Evolutionary conservation across 371 early-diverging fungal genomes (phyloP).

Genomic region (Capillidium rhysosporum): DNA sequence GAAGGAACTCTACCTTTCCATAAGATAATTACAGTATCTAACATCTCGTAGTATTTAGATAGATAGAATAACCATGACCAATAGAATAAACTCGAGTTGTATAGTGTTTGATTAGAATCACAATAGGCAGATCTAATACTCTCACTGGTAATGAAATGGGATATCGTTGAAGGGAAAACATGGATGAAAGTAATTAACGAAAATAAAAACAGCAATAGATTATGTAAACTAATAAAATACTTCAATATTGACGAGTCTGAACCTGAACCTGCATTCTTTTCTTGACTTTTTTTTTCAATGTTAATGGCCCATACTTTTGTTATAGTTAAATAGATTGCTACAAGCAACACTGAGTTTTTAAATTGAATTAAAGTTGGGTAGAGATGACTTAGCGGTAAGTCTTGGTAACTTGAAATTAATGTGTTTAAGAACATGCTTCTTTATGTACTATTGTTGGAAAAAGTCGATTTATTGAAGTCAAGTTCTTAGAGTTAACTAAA

Average conservation of each 20-base stretch:
- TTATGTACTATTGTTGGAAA: too few relatives aligned
- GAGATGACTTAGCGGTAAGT: too few relatives aligned
- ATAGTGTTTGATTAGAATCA: background rate
- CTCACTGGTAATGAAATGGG: background rate
- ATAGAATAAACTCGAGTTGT: background rate
- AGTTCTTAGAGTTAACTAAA: too few relatives aligned
- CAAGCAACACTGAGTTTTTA: too few relatives aligned
- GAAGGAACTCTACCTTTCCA: conserved; percentile 40
- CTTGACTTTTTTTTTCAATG: too few relatives aligned
- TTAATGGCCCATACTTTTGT: too few relatives aligned
- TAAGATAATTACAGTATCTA: conserved; percentile 69
- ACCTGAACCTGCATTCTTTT: background rate
- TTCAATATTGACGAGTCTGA: background rate
- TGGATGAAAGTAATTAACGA: background rate
- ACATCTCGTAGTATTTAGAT: conserved; percentile 70
- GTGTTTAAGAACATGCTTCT: too few relatives aligned
- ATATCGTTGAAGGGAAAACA: background rate
- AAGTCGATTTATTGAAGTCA: too few relatives aligned
- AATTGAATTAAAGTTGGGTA: too few relatives aligned
- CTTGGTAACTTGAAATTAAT: too few relatives aligned
- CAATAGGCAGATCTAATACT: background rate
- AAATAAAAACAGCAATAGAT: background rate
- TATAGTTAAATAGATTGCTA: too few relatives aligned
- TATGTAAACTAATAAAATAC: background rate
- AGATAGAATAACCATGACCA: conserved; percentile 41